phyloP scores from a whole-genome alignment of 106 monocot genomes.

The Amphibolis antarctica region DNA sequence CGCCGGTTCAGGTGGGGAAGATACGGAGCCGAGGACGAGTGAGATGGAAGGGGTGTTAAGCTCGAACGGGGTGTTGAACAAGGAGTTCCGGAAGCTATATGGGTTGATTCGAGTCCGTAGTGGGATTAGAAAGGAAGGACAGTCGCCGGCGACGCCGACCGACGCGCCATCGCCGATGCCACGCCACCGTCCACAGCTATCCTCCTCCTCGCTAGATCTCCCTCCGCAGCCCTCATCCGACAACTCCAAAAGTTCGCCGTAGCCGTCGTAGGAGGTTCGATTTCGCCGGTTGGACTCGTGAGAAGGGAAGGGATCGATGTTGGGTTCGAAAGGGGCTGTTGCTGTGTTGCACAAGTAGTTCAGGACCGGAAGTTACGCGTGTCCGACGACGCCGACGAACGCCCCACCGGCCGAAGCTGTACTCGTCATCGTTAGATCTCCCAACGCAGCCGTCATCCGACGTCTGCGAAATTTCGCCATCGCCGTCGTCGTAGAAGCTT shows the following conservation, averaged over 20 bases:
- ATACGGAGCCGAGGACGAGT: slow-evolving; percentile 13
- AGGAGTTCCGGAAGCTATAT: slow-evolving; percentile 60
- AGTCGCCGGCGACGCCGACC: slow-evolving; percentile 8
- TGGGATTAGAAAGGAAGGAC: slow-evolving; percentile 27
- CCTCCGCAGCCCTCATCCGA: not conserved
- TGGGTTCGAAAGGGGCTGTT: too few relatives aligned
- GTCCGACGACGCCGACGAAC: slow-evolving; percentile 9
- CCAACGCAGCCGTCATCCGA: not conserved
- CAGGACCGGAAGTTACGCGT: too few relatives aligned
- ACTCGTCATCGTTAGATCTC: slow-evolving; percentile 7
- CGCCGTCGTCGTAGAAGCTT: not conserved
- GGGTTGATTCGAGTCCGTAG: slow-evolving; percentile 38
- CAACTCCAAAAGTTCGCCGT: not conserved
- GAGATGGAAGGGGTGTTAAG: slow-evolving; percentile 20
- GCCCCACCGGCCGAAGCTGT: not conserved
- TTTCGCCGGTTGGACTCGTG: not conserved
- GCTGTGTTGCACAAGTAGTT: too few relatives aligned
- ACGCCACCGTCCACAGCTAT: not conserved
- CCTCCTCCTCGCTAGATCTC: slow-evolving; percentile 7
- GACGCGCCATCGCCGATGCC: slow-evolving; percentile 9
- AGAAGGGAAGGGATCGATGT: too few relatives aligned
- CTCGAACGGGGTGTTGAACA: slow-evolving; percentile 5
- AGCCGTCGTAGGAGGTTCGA: not conserved
- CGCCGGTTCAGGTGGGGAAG: slow-evolving; percentile 2
- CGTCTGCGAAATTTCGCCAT: not conserved